Percentiles rank a stretch among this genome's conserved stretches.
Evolutionary conservation across 2,329 filamentous ascomycete genomes (phyloP).

Genomic region (Amphichorda felina): DNA sequence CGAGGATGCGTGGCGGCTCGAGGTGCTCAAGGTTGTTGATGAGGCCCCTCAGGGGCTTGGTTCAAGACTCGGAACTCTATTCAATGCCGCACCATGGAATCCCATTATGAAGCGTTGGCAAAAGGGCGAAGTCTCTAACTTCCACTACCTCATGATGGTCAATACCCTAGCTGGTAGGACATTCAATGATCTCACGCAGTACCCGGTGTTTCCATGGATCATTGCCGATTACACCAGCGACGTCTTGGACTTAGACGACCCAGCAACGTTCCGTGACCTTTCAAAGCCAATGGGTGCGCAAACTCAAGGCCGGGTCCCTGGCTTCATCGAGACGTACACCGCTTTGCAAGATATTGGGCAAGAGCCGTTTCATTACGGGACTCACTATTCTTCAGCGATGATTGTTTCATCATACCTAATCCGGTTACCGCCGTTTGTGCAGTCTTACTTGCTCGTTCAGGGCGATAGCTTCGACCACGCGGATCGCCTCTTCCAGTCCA

Average conservation of each 20-base stretch:
- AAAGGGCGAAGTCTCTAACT: conserved; percentile 92
- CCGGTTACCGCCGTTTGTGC: conserved; percentile 87
- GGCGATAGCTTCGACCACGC: conserved; percentile 96
- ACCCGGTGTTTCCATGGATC: conserved; percentile 96
- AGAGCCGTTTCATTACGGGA: conserved; percentile 91
- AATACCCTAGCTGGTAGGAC: conserved; percentile 96
- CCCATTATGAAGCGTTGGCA: conserved; percentile 85
- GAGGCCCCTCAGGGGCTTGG: conserved; percentile 55
- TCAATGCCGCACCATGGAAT: conserved; percentile 71
- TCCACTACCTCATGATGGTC: conserved; percentile 96
- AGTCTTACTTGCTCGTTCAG: conserved; percentile 87
- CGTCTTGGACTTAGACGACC: conserved; percentile 76
- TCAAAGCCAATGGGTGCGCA: conserved; percentile 97
- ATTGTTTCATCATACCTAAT: conserved; percentile 96
- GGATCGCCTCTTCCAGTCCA: conserved; percentile 87
- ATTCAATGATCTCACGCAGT: conserved; percentile 96
- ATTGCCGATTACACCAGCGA: conserved; percentile 92
- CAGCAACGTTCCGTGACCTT: conserved; percentile 77
- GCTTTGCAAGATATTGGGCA: conserved; percentile 88
- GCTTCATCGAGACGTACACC: conserved; percentile 75
- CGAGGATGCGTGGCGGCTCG: conserved; percentile 86
- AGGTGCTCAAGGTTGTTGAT: conserved; percentile 61
- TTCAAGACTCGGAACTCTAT: conserved; percentile 84
- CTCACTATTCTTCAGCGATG: conserved; percentile 98
- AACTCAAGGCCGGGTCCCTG: conserved; percentile 59